Percentiles rank a stretch among this genome's conserved stretches.
These are phyloP conservation scores for Westerdykella aurantiaca DNA, from an alignment of 2,329 filamentous ascomycete species.

Conservation along the genomic window DNA sequence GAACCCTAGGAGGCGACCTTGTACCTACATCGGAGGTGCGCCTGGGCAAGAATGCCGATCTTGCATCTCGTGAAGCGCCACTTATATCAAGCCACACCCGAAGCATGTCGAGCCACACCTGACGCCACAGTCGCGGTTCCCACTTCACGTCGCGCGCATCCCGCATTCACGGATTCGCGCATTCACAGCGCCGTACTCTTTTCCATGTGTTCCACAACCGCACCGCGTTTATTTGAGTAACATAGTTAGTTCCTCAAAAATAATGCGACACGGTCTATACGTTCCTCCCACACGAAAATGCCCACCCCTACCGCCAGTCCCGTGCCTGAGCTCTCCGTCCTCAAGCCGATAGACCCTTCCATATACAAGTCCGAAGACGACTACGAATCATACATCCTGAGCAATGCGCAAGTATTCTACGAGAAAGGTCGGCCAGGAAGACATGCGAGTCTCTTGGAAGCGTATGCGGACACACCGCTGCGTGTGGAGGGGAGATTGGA, in stretches of 20 bases:
- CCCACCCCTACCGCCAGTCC: constrained; percentile 13
- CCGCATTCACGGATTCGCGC: too few relatives aligned
- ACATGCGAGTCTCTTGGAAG: constrained; percentile 54
- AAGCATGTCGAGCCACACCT: not conserved
- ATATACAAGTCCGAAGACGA: constrained; percentile 40
- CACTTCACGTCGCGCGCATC: too few relatives aligned
- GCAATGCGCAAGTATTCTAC: constrained; percentile 56
- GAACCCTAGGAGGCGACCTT: too few relatives aligned
- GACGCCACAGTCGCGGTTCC: not conserved
- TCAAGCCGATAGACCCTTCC: constrained; percentile 39
- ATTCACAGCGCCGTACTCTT: too few relatives aligned
- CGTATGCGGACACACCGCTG: constrained; percentile 56
- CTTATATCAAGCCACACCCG: not conserved
- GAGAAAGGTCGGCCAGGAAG: constrained; percentile 40
- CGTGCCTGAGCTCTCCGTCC: constrained; percentile 32
- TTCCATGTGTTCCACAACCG: not conserved
- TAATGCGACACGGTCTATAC: not conserved
- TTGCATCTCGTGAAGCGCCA: not conserved
- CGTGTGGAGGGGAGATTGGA: constrained; percentile 56
- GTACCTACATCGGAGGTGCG: not conserved
- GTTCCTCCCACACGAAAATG: not conserved
- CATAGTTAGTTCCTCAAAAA: not conserved
- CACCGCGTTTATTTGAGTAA: not conserved
- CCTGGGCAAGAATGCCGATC: not conserved
- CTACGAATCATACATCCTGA: constrained; percentile 59